These are phyloP conservation scores for Bolboschoenus planiculmis DNA, from an alignment of 176 grass and related monocot genomes.

Conservation along the genomic window DNA sequence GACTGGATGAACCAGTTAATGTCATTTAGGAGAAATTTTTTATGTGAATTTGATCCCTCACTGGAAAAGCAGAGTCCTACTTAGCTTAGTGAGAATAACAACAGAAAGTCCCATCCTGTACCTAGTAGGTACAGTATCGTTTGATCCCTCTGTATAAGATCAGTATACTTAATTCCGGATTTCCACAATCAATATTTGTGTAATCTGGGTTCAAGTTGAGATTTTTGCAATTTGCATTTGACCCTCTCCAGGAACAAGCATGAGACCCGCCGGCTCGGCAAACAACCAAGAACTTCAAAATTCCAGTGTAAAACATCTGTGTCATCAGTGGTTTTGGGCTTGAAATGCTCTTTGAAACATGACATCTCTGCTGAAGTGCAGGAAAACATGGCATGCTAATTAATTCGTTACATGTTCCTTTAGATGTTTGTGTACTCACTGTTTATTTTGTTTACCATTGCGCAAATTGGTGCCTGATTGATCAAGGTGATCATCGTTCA, in stretches of 20 bases:
- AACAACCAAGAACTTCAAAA: too few relatives aligned
- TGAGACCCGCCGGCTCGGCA: too few relatives aligned
- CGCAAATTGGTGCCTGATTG: background rate
- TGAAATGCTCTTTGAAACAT: too few relatives aligned
- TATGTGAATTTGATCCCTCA: background rate
- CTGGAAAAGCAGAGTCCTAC: background rate
- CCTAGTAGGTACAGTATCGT: too few relatives aligned
- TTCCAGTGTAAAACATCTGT: background rate
- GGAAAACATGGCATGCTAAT: too few relatives aligned
- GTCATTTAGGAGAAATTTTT: background rate
- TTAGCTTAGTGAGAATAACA: background rate
- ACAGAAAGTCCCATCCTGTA: background rate
- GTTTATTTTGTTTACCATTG: background rate
- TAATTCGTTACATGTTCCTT: background rate
- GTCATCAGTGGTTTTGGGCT: background rate
- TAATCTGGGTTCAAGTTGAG: too few relatives aligned
- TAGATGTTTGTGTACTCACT: background rate
- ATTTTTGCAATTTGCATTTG: background rate
- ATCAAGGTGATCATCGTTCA: background rate
- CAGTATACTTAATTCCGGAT: too few relatives aligned
- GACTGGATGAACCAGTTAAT: background rate
- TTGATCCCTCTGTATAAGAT: background rate
- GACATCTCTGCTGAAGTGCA: too few relatives aligned
- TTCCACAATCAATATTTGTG: too few relatives aligned
- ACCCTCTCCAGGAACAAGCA: too few relatives aligned